A percentile compares a stretch with the other conserved stretches of the same genome.
Evolutionary conservation across 495 filamentous ascomycete genomes (phyloP).

Genomic region (Filosporella fistucella): DNA sequence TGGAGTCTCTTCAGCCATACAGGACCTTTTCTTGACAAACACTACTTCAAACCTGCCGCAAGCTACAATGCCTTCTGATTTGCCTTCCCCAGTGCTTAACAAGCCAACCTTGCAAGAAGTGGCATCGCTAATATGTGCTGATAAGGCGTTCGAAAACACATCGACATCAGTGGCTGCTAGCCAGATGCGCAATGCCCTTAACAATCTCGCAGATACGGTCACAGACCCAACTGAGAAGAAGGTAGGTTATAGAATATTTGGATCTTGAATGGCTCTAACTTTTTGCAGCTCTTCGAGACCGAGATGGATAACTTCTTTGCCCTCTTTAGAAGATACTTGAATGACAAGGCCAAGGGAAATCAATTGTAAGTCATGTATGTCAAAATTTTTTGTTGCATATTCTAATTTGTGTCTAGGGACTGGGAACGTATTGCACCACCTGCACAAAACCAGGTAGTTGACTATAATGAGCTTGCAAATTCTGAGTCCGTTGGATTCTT

Average conservation of each 20-base stretch:
- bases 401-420: constrained; percentile 47
- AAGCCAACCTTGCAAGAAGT: constrained; percentile 1
- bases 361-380: constrained; percentile 50
- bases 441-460: constrained; percentile 83
- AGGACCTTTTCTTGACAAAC: background rate
- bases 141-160: constrained; percentile 96
- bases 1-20: no score
- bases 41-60: background rate
- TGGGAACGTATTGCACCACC: constrained; percentile 96
- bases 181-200: constrained; percentile 98
- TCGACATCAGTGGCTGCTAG: constrained; percentile 95
- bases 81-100: background rate
- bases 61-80: no score
- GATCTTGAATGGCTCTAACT: no score
- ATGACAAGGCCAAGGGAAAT: constrained; percentile 98
- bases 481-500: constrained; percentile 88
- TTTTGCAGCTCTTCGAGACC: constrained; percentile 72
- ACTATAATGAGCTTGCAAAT: constrained; percentile 83
- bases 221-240: constrained; percentile 79
- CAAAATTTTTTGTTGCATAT: background rate
- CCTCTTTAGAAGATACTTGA: constrained; percentile 95
- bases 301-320: constrained; percentile 99
- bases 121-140: background rate
- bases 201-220: constrained; percentile 85
- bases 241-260: constrained; percentile 43